Evolutionary conservation across 169 alveolate species (phyloP).

Genomic region (Plasmodium sp.): DNA sequence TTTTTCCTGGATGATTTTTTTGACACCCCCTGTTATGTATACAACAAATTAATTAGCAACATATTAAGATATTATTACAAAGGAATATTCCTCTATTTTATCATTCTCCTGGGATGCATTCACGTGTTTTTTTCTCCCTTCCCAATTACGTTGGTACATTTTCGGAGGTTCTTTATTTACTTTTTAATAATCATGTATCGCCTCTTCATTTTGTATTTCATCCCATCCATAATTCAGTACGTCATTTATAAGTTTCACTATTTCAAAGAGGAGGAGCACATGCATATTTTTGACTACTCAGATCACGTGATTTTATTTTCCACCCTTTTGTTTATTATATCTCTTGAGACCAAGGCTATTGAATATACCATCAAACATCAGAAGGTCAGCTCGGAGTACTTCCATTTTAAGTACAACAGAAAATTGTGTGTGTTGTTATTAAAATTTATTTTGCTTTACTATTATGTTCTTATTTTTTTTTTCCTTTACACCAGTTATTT

Average conservation of each 20-base stretch:
- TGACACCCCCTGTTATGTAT: constrained; percentile 73
- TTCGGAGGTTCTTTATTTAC: constrained; percentile 70
- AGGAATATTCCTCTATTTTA: constrained; percentile 56
- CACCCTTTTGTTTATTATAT: constrained; percentile 58
- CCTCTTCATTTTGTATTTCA: constrained; percentile 55
- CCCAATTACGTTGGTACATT: constrained; percentile 73
- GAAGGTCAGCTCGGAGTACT: constrained; percentile 37
- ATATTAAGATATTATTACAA: constrained; percentile 62
- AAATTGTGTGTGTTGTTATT: constrained; percentile 48
- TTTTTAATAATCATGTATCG: constrained; percentile 73
- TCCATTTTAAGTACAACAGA: constrained; percentile 74
- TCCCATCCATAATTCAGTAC: constrained; percentile 76
- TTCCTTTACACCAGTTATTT: constrained; percentile 72
- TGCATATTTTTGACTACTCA: constrained; percentile 72
- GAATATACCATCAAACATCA: constrained; percentile 64
- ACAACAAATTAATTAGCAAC: constrained; percentile 50
- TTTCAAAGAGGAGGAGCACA: constrained; percentile 64
- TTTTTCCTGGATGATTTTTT: constrained; percentile 41
- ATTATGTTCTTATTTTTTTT: constrained; percentile 66
- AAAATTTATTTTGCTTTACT: constrained; percentile 41
- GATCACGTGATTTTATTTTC: constrained; percentile 74
- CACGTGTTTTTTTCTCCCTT: constrained; percentile 75
- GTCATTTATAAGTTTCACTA: constrained; percentile 45
- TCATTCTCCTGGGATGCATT: constrained; percentile 68
- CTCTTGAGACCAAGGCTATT: constrained; percentile 67